Base-by-base conservation (phyloP, 164 flowering plant species). In the Tetracentron sinense region DNA sequence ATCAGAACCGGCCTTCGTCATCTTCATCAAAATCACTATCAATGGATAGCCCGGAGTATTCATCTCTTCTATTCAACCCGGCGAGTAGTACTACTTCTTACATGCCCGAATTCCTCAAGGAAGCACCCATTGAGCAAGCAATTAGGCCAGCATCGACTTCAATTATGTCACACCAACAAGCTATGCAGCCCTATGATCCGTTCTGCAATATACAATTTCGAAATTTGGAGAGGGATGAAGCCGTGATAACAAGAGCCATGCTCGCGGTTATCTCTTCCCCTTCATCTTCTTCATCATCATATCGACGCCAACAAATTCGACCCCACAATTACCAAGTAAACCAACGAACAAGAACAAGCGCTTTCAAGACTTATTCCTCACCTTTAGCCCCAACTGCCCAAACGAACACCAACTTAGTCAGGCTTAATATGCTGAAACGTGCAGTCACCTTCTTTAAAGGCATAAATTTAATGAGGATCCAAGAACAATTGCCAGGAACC, bases 21-120 rank as follows among this genome's bases (percentile, higher is more conserved):
- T 85, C 97, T 1, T 83, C 92, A 0, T 87, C 94, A 42, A 72
- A 72, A 71, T 81, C 88, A 16, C 48, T 79, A 22, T 85, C 96
- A 4, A 64, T 74, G 59, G 87, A 78, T 17, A 88, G 87, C 69
- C 77, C 87, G 1, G 89, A 83, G 38, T 67, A 69, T 21, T 68
- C 88, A 5, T 64, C 85, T 29, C 70, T 81, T 42, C 4, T 79
- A 0, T 78, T 78, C 66, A 79, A 61, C 67, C 55, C 74, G 33
- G 73, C 72, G 21, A 59, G 1, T 49, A 10, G 8, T 38, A 30
- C 74, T 38, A 30, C 74, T 35, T 48, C 78, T 20, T 60, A 59
- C 44, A 33, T 49, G 17, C 69, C 57, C 19, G 65, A 77, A 42
- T 14, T 58, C 28, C 27, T 30, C 16, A 44, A 35, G 33, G 64